A percentile compares a stretch with the other conserved stretches of the same genome.
phyloP scores from a whole-genome alignment of 495 filamentous ascomycete species.

The Ascobolus immersus region DNA sequence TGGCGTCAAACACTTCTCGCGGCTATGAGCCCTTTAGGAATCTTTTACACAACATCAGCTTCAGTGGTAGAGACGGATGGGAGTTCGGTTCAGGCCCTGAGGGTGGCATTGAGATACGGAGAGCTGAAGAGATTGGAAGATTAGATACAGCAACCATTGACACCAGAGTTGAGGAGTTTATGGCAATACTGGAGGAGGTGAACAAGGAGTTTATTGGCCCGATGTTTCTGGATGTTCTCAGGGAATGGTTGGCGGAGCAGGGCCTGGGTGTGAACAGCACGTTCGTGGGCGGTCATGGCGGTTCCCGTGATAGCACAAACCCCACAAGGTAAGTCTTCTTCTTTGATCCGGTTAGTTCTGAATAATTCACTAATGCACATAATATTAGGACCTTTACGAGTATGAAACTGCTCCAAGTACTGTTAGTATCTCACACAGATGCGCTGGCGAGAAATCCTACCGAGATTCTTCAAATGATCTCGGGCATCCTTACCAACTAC shows the following conservation, averaged over 20 bases:
- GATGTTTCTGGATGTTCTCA: constrained; percentile 9
- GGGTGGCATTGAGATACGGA: constrained; percentile 13
- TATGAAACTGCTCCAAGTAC: constrained; percentile 12
- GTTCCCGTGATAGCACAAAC: no score
- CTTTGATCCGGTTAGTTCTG: no score
- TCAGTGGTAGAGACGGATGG: constrained; percentile 6
- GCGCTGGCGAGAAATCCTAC: constrained; percentile 11
- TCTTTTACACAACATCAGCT: constrained; percentile 8
- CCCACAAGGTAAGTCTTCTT: no score
- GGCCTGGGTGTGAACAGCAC: constrained; percentile 2
- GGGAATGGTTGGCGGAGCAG: constrained; percentile 8
- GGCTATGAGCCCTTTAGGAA: constrained; percentile 2
- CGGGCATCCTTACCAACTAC: constrained; percentile 11
- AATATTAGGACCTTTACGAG: constrained; percentile 7
- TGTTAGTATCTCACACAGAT: constrained; percentile 6
- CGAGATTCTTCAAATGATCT: constrained; percentile 12
- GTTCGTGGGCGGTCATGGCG: constrained; percentile 4
- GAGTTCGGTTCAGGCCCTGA: constrained; percentile 9
- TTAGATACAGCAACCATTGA: constrained; percentile 7
- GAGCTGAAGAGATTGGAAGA: background rate
- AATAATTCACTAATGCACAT: no score
- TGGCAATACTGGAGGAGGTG: constrained; percentile 7
- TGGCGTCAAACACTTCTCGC: background rate
- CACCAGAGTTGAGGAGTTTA: constrained; percentile 8
- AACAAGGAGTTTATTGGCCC: background rate